Evolutionary conservation across 2,329 filamentous ascomycete species (phyloP).

Genomic region (Xylariales sp.): DNA sequence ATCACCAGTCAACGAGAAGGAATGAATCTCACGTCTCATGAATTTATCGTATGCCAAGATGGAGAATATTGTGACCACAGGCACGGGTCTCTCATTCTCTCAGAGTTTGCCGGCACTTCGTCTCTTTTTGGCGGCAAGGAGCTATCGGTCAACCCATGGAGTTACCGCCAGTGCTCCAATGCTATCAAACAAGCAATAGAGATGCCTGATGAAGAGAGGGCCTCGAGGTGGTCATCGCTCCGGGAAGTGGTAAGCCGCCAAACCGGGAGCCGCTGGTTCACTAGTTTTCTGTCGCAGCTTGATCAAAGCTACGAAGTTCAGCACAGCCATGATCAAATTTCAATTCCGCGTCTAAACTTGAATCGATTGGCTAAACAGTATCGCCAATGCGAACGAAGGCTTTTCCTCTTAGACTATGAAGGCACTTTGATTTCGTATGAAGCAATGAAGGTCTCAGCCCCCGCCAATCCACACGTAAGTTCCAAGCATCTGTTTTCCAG

Average conservation of each 20-base stretch:
- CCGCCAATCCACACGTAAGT: slow-evolving; percentile 77
- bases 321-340: slow-evolving; percentile 83
- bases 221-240: slow-evolving; percentile 78
- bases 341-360: slow-evolving; percentile 85
- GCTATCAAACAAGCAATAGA: slow-evolving; percentile 86
- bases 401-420: slow-evolving; percentile 95
- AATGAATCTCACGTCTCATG: slow-evolving; percentile 96
- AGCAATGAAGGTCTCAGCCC: slow-evolving; percentile 83
- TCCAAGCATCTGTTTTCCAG: slow-evolving; percentile 31
- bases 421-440: slow-evolving; percentile 91
- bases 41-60: slow-evolving; percentile 94
- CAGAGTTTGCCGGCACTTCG: slow-evolving; percentile 93
- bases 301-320: slow-evolving; percentile 85
- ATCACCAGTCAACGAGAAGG: slow-evolving; percentile 95
- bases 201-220: slow-evolving; percentile 80
- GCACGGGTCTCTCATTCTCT: slow-evolving; percentile 89
- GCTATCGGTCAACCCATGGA: slow-evolving; percentile 93
- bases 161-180: slow-evolving; percentile 87
- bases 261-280: slow-evolving; percentile 88
- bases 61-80: slow-evolving; percentile 79
- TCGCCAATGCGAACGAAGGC: slow-evolving; percentile 70
- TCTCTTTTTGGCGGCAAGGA: slow-evolving; percentile 85
- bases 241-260: slow-evolving; percentile 80
- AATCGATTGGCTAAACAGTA: slow-evolving; percentile 74
- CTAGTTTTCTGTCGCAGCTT: slow-evolving; percentile 77